Base-by-base conservation (phyloP, 495 filamentous ascomycete species). In the Talaromyces thailandensis region DNA sequence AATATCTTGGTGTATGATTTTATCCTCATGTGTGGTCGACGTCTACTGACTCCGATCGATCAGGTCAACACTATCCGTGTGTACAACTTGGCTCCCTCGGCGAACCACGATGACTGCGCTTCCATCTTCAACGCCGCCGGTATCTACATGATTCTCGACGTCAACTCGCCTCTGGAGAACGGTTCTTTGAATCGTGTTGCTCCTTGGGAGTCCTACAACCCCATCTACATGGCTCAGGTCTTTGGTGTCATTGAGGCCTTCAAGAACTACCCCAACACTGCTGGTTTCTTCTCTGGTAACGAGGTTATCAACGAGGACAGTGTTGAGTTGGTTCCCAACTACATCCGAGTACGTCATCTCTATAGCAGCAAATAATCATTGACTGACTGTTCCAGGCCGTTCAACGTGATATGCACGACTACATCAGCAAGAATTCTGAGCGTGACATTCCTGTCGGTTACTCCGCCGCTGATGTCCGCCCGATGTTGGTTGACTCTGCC, bases 241-340 rank as follows among this genome's bases (percentile, higher is more conserved):
- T 97, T 96, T 73, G 86, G 86, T 68, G 81, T 98, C 45, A 90
- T 97, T 28, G 93, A 98, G 78, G 89, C 88, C 31, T 98, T 98
- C 87, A 93, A 93, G 79, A 81, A 82, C 72, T 98, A 90, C 74
- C 90, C 91, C 64, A 98, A 98, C 75, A 85, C 87, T 2, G 78
- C 96, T n/a, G 88, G 83, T 56, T 96, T 96, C 82, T 95, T 97
- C 73, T 84, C 90, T 40, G 93, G 90, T 55, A 98, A 98, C 75
- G 93, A 98, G 76, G 88, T 96, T 58, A 93, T 97, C 72, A 89
- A 95, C 66, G 81, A 90, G 70, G 75, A 76, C 50, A 75, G 75
- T 60, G 64, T 70, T 18, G 69, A 73, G 60, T 50, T 69, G 29
- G 71, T 70, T 50, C 76, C 76, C 32, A 69, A 67, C 50, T 81